Base-by-base conservation (phyloP, 495 filamentous ascomycete genomes). In the Rusavskia elegans region DNA sequence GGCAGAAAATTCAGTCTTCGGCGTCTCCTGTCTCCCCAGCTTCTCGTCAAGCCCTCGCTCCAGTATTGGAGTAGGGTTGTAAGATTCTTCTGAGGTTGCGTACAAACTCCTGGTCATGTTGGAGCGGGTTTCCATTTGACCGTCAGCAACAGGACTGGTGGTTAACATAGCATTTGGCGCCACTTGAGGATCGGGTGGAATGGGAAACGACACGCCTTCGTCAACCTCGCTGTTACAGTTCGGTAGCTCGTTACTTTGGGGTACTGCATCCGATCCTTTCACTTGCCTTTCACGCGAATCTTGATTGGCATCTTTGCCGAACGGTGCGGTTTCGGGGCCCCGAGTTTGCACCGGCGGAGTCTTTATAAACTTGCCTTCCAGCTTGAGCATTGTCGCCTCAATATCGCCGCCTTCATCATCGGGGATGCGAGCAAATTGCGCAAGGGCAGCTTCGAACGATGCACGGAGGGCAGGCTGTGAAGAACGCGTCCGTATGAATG, bases 361-460 rank as follows among this genome's bases (percentile, higher is more conserved):
- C 59, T 71, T 82, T 56, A 81, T 72, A 66, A 79, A 93, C 59
- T 83, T 89, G 6, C 92, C 92, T 70, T 99, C 93, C 4, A 99
- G 75, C 59, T 96, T 97, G 55, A 90, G 67, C 55, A 99, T 61
- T 6, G 92, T 88, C 14, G 89, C 87, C 61, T 96, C 92, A 46
- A 96, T 77, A 19, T 90, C 89, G n/a, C 89, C 90, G 64, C 92
- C 87, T 51, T 86, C 85, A 54, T 90, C 85, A 62, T 99, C 93
- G 0, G 89, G 87, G 21, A 98, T 85, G 52, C 84, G 79, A 9
- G 89, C 87, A 55, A 98, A 80, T 58, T 86, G 83, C 48, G 87
- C 83, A 27, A 94, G 86, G 52, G 93, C 90, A 10, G 78, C 81
- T 65, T 97, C 86, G 53, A 97, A 96, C 1, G 89, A 95, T 11